A percentile compares a stretch with the other conserved stretches of the same genome.
These are phyloP conservation scores for Aspergillus sp. DNA, from an alignment of 2,329 filamentous ascomycete species.

Conservation along the genomic window DNA sequence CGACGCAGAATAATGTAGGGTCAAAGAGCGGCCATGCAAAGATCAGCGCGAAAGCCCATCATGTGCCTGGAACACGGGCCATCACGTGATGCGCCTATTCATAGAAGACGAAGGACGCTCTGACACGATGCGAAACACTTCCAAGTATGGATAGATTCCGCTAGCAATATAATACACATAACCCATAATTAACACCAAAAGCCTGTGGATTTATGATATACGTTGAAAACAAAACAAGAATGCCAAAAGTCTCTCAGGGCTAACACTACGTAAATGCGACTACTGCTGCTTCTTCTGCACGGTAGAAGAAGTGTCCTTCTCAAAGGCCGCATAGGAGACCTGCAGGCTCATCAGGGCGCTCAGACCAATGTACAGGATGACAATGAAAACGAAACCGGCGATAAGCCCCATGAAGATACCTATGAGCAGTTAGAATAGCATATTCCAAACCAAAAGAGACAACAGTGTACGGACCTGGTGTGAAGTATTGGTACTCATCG, in stretches of 20 bases:
- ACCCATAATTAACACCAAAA: neutral
- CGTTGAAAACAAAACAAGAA: neutral
- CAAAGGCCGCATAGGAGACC: slow-evolving; percentile 91
- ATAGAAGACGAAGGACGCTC: neutral
- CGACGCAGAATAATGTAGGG: neutral
- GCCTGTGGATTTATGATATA: slow-evolving; percentile 6
- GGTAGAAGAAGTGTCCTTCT: slow-evolving; percentile 89
- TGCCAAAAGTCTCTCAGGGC: neutral
- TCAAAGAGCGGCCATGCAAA: neutral
- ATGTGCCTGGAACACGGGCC: slow-evolving; percentile 1
- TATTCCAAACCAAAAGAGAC: too few relatives aligned
- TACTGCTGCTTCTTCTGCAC: slow-evolving; percentile 78
- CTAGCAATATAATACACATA: slow-evolving; percentile 6
- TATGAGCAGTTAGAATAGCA: slow-evolving; percentile 35
- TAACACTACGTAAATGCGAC: slow-evolving; percentile 6
- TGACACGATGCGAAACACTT: neutral
- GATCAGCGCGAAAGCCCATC: slow-evolving; percentile 3
- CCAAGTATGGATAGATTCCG: neutral
- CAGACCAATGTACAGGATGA: slow-evolving; percentile 77
- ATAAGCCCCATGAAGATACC: slow-evolving; percentile 87
- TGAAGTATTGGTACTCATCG: slow-evolving; percentile 93
- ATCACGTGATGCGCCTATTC: slow-evolving; percentile 7
- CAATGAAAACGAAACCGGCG: slow-evolving; percentile 67
- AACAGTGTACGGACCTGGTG: slow-evolving; percentile 63
- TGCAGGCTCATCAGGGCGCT: slow-evolving; percentile 75